Conservation (phyloP, 2,329 filamentous ascomycete genomes). For the Phyllosticta citrichinensis region DNA sequence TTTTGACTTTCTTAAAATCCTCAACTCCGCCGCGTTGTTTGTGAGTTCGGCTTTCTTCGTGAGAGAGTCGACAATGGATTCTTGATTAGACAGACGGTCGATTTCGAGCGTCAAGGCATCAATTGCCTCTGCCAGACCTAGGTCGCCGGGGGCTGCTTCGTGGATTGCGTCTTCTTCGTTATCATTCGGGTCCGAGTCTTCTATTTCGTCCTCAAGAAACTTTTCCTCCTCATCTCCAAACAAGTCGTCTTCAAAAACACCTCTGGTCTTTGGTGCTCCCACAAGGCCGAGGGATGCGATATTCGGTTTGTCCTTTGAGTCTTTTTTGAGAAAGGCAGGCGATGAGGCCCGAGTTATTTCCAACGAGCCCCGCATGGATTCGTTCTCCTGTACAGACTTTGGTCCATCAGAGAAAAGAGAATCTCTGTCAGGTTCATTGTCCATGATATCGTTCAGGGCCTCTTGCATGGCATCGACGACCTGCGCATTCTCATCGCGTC, state of each 20-base stretch:
- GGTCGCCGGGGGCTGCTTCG: constrained; percentile 86
- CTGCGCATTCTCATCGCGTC: constrained; percentile 55
- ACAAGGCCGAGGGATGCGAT: constrained; percentile 86
- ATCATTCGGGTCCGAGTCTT: constrained; percentile 53
- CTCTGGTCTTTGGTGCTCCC: constrained; percentile 74
- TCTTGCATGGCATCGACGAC: constrained; percentile 90
- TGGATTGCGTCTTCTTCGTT: constrained; percentile 74
- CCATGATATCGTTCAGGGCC: constrained; percentile 86
- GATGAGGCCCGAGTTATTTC: constrained; percentile 42
- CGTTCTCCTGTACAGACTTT: constrained; percentile 46
- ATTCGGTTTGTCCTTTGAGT: constrained; percentile 61
- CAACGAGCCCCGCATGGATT: constrained; percentile 52
- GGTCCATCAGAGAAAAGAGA: constrained; percentile 55
- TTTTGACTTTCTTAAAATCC: constrained; percentile 88
- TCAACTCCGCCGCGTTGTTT: constrained; percentile 87
- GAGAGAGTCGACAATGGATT: constrained; percentile 82
- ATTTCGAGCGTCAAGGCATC: constrained; percentile 81
- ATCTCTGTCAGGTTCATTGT: constrained; percentile 55
- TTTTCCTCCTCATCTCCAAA: constrained; percentile 75
- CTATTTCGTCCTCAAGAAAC: constrained; percentile 75
- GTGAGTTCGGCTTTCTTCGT: constrained; percentile 92
- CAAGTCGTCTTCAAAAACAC: constrained; percentile 87
- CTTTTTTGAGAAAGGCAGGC: constrained; percentile 33
- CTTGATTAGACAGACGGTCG: constrained; percentile 76
- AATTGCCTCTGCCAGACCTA: constrained; percentile 89